These are phyloP conservation scores for Onygenales sp. DNA, from an alignment of 2,329 filamentous ascomycete species.

Conservation along the genomic window DNA sequence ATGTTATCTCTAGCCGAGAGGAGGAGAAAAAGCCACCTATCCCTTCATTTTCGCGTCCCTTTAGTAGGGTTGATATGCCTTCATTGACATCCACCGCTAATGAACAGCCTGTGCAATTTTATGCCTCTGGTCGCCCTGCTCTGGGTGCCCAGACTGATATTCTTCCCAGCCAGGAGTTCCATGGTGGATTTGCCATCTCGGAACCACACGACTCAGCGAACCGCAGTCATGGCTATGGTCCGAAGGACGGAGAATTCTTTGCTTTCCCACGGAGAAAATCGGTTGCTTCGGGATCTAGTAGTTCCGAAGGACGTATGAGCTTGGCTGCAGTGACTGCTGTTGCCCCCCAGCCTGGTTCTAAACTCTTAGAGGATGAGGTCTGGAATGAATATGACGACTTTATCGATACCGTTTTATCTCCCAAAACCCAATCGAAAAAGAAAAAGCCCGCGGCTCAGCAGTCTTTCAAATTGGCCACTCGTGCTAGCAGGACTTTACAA, in stretches of 20 bases:
- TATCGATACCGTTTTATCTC: constrained; percentile 58
- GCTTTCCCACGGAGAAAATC: constrained; percentile 66
- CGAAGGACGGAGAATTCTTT: constrained; percentile 54
- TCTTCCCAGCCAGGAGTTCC: constrained; percentile 17
- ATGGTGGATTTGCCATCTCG: constrained; percentile 18
- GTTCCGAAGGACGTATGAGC: constrained; percentile 44
- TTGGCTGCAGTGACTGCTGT: constrained; percentile 57
- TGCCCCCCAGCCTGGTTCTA: constrained; percentile 52
- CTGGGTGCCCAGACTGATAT: constrained; percentile 15
- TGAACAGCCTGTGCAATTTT: constrained; percentile 16
- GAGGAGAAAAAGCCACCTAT: constrained; percentile 58
- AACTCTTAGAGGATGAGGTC: constrained; percentile 70
- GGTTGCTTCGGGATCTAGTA: constrained; percentile 55
- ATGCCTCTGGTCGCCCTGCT: constrained; percentile 14
- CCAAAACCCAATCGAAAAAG: constrained; percentile 23
- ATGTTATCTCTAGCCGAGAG: constrained; percentile 59
- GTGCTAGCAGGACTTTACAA: constrained; percentile 30
- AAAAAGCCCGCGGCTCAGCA: constrained; percentile 13
- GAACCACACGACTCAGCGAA: constrained; percentile 21
- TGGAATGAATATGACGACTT: constrained; percentile 94
- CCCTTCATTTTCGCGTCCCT: constrained; percentile 79
- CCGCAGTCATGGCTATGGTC: constrained; percentile 27
- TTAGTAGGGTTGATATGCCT: constrained; percentile 43
- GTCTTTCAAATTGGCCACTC: constrained; percentile 27
- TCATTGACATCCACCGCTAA: constrained; percentile 25